Conservation (phyloP, 805 yeast species). For the Vanderwaltozyma verrucispora region DNA sequence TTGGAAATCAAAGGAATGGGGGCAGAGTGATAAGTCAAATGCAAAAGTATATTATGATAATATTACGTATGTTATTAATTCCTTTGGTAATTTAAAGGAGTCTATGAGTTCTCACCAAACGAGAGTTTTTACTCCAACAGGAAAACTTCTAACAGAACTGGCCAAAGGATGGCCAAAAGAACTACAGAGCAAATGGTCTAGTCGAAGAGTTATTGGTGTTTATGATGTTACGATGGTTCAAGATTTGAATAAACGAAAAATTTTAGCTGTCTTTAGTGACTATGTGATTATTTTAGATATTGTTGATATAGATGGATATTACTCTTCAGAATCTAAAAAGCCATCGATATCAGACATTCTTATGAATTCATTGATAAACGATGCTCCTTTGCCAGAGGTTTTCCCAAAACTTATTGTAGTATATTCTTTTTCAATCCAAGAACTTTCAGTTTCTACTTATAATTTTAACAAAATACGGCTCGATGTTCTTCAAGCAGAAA, state of each 20-base stretch:
- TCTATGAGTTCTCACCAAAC: constrained; percentile 39
- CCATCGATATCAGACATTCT: constrained; percentile 68
- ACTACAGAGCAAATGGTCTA: constrained; percentile 79
- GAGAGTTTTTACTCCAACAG: constrained; percentile 82
- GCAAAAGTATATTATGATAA: constrained; percentile 37
- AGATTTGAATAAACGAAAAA: constrained; percentile 31
- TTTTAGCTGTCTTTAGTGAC: constrained; percentile 74
- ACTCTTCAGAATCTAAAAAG: constrained; percentile 6
- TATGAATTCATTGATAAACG: constrained; percentile 85
- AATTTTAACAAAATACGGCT: constrained; percentile 20
- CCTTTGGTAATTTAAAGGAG: constrained; percentile 55
- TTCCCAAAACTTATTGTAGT: constrained; percentile 62
- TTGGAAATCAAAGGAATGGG: constrained; percentile 33
- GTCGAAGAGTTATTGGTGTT: constrained; percentile 75
- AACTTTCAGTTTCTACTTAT: constrained; percentile 39
- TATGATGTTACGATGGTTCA: constrained; percentile 36
- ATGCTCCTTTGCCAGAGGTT: constrained; percentile 54
- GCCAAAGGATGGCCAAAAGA: constrained; percentile 87
- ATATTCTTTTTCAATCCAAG: constrained; percentile 54
- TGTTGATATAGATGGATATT: constrained; percentile 30
- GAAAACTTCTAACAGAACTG: constrained; percentile 73
- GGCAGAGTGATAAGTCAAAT: constrained; percentile 12
- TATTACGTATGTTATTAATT: constrained; percentile 58
- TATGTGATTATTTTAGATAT: constrained; percentile 54
- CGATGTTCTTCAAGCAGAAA: constrained; percentile 14